Conservation (phyloP, 1,139 yeast genomes). For the Blastobotrys malaysiensis region DNA sequence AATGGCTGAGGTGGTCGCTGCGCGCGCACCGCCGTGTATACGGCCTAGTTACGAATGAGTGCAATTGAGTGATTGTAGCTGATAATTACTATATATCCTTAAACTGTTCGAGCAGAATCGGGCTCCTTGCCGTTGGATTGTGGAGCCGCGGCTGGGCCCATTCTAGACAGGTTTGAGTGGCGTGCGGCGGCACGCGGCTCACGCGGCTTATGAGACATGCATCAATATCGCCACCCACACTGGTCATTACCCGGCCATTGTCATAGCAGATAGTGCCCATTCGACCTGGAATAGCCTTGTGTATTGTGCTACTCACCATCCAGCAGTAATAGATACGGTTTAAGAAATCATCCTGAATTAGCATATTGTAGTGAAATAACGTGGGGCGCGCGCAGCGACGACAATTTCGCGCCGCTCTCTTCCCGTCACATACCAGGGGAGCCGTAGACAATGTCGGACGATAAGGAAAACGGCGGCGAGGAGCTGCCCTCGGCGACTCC, state of each 20-base stretch:
- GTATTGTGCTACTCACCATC: no score
- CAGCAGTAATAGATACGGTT: no score
- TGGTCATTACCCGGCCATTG: background rate
- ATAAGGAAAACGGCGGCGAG: constrained; percentile 9
- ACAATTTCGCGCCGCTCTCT: background rate
- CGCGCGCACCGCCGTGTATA: background rate
- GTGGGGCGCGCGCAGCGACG: background rate
- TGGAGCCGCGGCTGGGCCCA: no score
- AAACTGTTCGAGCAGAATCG: no score
- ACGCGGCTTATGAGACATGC: background rate
- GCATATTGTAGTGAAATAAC: background rate
- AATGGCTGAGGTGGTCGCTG: background rate
- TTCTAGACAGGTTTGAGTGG: background rate
- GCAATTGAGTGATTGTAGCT: no score
- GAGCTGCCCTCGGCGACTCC: constrained; percentile 43
- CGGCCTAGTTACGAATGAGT: no score
- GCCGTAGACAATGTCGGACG: background rate
- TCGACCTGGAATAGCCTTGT: no score
- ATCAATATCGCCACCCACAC: background rate
- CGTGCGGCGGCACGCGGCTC: background rate
- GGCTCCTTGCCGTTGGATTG: no score
- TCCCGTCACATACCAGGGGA: background rate
- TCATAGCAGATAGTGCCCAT: no score
- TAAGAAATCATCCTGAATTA: no score
- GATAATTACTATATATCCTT: no score